Base-by-base conservation (phyloP, 2,329 filamentous ascomycete genomes). In the Diaporthe citri region DNA sequence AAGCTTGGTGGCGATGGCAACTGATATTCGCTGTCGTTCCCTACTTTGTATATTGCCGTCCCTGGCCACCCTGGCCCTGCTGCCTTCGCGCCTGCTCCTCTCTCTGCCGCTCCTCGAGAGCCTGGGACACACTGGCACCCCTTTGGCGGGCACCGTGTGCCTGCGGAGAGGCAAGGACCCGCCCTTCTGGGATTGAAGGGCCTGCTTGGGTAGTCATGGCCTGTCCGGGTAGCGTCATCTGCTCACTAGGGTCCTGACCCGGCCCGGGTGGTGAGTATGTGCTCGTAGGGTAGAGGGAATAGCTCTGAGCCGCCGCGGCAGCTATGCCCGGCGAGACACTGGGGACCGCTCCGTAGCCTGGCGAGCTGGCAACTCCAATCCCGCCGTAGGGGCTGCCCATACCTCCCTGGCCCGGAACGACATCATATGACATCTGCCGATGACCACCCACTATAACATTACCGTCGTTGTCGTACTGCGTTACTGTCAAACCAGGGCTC, bases 371-470 rank as follows among this genome's bases (percentile, higher is more conserved):
- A 28, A 71, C 55, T 46, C 72, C 72, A 5, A 70, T 34, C 8
- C 72, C 72, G 3, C 36, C 62, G 22, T 74, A 71, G n/a, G 39
- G 64, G 62, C 74, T 72, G n/a, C 55, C 28, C 52, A 60, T 64
- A n/a, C 48, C 46, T 28, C 59, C 60, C n/a, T 71, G 74, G 36
- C 51, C 59, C 48, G 55, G 46, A 17, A 67, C 71, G 34, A 76
- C 71, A 17, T 76, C 75, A 57, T 73, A 76, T 3, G 70, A 73
- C 48, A 74, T 67, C 52, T 67, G 51, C 22, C 75, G 69, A 25
- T 48, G 57, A 20, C 28, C 17, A 34, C 75, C 59, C 28, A 28
- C n/a, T 13, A 59, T 59, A 15, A 43, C 17, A 25, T 74, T 71
- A 51, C 55, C 55, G 20, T 57, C 41, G 34, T n/a, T 67, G 51